Evolutionary conservation across 2,329 filamentous ascomycete species (phyloP), one percentile per base, ranked within the genome.

Genomic region (Ascochyta pisi): DNA sequence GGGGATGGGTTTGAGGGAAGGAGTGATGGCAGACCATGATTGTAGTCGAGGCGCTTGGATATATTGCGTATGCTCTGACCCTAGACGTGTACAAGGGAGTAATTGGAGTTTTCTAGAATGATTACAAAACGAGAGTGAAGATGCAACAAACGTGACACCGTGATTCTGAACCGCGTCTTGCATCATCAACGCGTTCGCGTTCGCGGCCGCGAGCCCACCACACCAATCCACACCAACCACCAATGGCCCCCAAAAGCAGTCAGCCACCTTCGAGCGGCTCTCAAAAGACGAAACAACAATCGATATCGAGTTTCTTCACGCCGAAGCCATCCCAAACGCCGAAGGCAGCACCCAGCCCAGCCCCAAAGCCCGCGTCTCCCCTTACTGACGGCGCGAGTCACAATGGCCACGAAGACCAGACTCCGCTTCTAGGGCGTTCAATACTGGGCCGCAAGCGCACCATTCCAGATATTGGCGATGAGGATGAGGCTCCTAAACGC

Each of bases 251-350:
- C 15, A 72, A 71, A 66, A 70, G 64, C 49, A 73, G 66, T 49
- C 68, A 74, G 27, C 65, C 70, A 24, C 58, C 65, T 41, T 60
- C 62, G 27, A 63, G 61, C 35, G 70, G 72, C 9, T 73, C 75
- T 9, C 76, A 80, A 39, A 71, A 66, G 50, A 90, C 89, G 76
- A 90, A 89, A 67, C 91, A 97, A 71, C 85, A 89, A 63, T 91
- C 91, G 0, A 88, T 97, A 58, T 95, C 91, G 3, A 93, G 87
- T 70, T 96, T 96, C 77, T 96, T 96, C 73, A 84, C 86, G 0
- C 71, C 71, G 2, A 78, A 77, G 57, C 58, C 73, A 4, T 64
- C 74, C 56, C 70, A 71, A 69, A 65, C 73, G 63, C 73, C 70
- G 58, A 72, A 66, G 61, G 58, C 61, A 40, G 41, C 56, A 15